Conservation (phyloP, 805 yeast species). For the Metschnikowia drakensbergensis region DNA sequence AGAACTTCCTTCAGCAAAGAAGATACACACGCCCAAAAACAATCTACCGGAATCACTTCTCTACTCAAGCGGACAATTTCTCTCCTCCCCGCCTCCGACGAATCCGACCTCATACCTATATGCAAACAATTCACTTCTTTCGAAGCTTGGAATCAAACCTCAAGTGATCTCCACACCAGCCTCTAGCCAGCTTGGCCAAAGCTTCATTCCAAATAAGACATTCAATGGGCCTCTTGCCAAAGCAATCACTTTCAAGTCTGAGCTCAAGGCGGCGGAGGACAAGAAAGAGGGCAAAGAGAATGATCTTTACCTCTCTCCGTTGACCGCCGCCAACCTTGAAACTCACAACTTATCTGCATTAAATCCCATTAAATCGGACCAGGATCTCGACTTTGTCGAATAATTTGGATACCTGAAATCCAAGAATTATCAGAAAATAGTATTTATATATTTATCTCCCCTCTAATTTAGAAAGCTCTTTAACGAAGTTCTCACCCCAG, state of each 20-base stretch:
- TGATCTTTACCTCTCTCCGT: constrained; percentile 8
- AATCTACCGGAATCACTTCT: constrained; percentile 32
- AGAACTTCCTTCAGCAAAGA: constrained; percentile 3
- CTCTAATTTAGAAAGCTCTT: constrained; percentile 57
- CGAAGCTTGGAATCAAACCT: constrained; percentile 39
- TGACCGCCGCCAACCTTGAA: constrained; percentile 17
- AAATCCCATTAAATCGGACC: constrained; percentile 4
- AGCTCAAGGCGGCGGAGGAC: constrained; percentile 2
- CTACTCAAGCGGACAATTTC: constrained; percentile 32
- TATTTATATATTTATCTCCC: not conserved
- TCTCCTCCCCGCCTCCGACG: constrained; percentile 17
- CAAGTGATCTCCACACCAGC: constrained; percentile 36
- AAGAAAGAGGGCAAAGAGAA: constrained; percentile 13
- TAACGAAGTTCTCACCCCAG: constrained; percentile 97
- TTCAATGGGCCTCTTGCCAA: not conserved
- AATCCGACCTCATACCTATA: constrained; percentile 30
- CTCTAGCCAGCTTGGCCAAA: constrained; percentile 14
- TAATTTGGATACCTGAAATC: not conserved
- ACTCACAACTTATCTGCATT: constrained; percentile 16
- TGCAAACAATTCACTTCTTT: constrained; percentile 33
- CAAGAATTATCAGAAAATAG: not conserved
- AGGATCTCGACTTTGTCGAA: constrained; percentile 14
- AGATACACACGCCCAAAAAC: constrained; percentile 22
- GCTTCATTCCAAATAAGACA: constrained; percentile 6
- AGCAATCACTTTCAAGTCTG: not conserved